Evolutionary conservation across 345 rosid genomes (phyloP).

Genomic region (Gossypioides kirkii): DNA sequence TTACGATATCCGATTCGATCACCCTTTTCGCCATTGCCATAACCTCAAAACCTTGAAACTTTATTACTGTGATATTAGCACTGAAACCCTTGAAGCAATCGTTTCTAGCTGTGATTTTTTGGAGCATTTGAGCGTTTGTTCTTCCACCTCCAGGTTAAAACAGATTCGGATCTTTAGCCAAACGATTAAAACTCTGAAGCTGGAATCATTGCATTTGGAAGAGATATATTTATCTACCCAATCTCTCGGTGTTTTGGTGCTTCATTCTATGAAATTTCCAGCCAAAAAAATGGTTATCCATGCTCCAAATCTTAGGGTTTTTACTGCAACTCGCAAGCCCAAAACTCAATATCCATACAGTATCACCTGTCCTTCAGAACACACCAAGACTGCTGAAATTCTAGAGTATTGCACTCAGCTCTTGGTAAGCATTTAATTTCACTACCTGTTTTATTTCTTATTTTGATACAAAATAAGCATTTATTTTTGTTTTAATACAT

Average conservation of each 20-base stretch:
- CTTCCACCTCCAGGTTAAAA: background rate
- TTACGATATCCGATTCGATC: background rate
- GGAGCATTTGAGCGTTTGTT: background rate
- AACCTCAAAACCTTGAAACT: background rate
- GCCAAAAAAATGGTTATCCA: background rate
- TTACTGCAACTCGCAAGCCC: no score
- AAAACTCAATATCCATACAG: no score
- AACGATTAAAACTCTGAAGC: background rate
- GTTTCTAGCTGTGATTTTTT: background rate
- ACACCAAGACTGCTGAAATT: no score
- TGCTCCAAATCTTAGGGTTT: no score
- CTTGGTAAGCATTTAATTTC: no score
- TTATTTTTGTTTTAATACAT: no score
- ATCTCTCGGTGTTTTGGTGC: background rate
- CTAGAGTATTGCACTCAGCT: no score
- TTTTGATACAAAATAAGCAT: no score
- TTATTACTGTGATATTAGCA: background rate
- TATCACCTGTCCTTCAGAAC: no score
- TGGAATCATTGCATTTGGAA: background rate
- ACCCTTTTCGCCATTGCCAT: background rate
- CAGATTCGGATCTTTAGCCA: background rate
- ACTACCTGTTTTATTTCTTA: no score
- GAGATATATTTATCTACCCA: background rate
- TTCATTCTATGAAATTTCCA: background rate
- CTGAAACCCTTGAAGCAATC: background rate